Evolutionary conservation across 352 stramenopile species (phyloP), one percentile per base, ranked within the genome.

Genomic region (Phytophthora fragariaefolia): DNA sequence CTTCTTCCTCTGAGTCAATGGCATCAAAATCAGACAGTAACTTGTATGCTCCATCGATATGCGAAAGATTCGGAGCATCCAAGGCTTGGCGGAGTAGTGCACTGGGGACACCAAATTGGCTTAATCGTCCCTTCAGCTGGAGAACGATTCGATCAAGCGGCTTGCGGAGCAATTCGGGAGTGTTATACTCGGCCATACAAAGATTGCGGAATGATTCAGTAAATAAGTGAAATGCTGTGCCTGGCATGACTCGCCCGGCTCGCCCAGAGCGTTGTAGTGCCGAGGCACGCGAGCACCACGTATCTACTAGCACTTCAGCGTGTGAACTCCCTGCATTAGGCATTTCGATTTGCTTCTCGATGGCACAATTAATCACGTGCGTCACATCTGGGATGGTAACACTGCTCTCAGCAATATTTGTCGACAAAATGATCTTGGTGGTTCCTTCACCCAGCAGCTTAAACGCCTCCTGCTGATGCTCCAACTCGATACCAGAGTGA

Each of bases 371-470:
- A 60, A 96, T 93, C 26, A 96, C 87, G 50, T 96, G 87, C 5
- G 86, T 95, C 13, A 99, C 94, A 58, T 96, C 89, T 5, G 96
- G 95, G 22, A 99, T 97, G 3, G 97, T 99, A 4, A 99, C 87
- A 45, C 92, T 98, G 53, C 94, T 98, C 69, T 99, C 97, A 4
- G 96, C 96, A 64, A 99, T 97, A 64, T 99, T 99, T 0, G 97
- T 99, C 13, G 93, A 89, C 59, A 98, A 79, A 48, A 99, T 96
- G n/a, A 99, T 91, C 70, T 98, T 98, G 4, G 82, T 89, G 7
- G 83, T 81, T 42, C 62, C 65, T 15, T 76, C 59, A 8, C 63
- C 56, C 15, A 89, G 72, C 27, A 78, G 61, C 23, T 77, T 73
- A 34, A 94, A 94, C 15, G 85, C 83, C 34, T 85, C 70, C 53